phyloP scores from a whole-genome alignment of 176 grass and related monocot genomes.

The Raddia distichophylla region DNA sequence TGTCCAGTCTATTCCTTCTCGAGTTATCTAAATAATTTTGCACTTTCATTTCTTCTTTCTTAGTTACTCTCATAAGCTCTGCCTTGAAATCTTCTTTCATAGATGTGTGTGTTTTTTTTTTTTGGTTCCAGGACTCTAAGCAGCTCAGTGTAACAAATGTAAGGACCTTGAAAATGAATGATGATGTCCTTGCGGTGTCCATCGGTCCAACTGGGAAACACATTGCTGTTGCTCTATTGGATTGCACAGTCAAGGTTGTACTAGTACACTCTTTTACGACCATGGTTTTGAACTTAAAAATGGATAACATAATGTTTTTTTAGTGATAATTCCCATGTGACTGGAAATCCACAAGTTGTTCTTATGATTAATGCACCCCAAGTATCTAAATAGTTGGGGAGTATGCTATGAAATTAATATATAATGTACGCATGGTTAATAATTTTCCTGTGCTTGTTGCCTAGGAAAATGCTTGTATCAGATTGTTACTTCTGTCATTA shows the following conservation, averaged over 20 bases:
- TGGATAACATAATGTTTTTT: not conserved
- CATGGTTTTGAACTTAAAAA: conserved; percentile 6
- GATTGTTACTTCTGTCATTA: conserved; percentile 1
- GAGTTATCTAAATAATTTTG: not conserved
- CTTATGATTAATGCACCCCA: conserved; percentile 26
- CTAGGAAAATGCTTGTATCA: not conserved
- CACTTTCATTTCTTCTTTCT: not conserved
- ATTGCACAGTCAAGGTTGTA: conserved; percentile 86
- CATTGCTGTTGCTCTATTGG: conserved; percentile 91
- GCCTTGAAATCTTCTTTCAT: not conserved
- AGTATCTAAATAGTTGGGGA: not conserved
- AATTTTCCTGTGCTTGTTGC: not conserved
- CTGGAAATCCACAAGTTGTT: not conserved
- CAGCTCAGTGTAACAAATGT: conserved; percentile 80
- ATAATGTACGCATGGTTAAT: not conserved
- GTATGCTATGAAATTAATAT: not conserved
- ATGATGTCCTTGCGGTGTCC: conserved; percentile 74
- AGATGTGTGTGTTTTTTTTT: not conserved
- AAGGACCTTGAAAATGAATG: conserved; percentile 96
- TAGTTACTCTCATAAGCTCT: conserved; percentile 12
- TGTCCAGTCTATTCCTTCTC: conserved; percentile 3
- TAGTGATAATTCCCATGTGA: not conserved
- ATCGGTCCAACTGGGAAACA: conserved; percentile 80
- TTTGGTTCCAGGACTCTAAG: conserved; percentile 70
- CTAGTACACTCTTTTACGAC: not conserved